Evolutionary conservation across 495 filamentous ascomycete genomes (phyloP).

Genomic region (Xylaria grammica): DNA sequence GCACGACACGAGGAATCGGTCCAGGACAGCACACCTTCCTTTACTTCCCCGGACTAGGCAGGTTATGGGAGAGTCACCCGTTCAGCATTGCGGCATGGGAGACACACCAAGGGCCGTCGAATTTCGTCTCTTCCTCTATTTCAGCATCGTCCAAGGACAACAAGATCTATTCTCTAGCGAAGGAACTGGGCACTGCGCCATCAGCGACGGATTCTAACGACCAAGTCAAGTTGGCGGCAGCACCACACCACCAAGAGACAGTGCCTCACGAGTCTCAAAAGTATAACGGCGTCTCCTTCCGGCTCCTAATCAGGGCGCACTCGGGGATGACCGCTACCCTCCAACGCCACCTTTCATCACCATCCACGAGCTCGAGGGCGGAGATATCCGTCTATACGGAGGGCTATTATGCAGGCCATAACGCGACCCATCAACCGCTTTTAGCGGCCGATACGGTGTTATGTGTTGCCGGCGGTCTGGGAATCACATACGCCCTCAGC

Average conservation of each 20-base stretch:
- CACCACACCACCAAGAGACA: neutral
- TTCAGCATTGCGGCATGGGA: slow-evolving; percentile 22
- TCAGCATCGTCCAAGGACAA: neutral
- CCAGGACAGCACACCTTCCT: slow-evolving; percentile 20
- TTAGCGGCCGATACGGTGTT: slow-evolving; percentile 7
- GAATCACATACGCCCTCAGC: slow-evolving; percentile 11
- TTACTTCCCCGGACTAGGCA: slow-evolving; percentile 17
- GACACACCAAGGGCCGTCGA: neutral
- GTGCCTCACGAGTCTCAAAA: neutral
- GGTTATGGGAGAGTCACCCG: slow-evolving; percentile 20
- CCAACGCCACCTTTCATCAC: neutral
- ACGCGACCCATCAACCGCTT: neutral
- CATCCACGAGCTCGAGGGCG: neutral
- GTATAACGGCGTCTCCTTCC: neutral
- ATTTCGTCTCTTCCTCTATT: slow-evolving; percentile 5
- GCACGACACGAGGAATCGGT: neutral
- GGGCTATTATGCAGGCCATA: slow-evolving; percentile 11
- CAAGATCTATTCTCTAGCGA: neutral
- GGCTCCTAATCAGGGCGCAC: slow-evolving; percentile 7
- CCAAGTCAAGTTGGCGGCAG: neutral
- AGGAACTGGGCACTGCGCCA: neutral
- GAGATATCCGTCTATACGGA: slow-evolving; percentile 11
- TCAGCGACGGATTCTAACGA: neutral
- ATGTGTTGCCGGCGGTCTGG: slow-evolving; percentile 4
- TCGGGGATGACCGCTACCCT: slow-evolving; percentile 8